Base-by-base conservation (phyloP, 1,284 basidiomycete genomes). In the Naganishia sp. region DNA sequence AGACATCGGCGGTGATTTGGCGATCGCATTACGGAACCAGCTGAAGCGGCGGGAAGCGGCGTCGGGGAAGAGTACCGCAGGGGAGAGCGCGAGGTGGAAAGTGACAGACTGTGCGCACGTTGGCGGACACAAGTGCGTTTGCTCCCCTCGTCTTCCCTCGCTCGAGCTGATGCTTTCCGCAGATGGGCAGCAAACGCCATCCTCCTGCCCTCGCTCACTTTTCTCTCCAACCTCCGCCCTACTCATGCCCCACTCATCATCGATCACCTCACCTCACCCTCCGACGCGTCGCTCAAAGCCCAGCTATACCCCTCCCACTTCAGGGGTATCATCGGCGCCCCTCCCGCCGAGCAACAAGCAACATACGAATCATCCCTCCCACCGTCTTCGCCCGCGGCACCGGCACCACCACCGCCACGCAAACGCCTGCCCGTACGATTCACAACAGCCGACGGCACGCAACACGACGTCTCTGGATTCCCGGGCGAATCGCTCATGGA, bases 131-230 rank as follows among this genome's bases (percentile, higher is more conserved):
- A 84, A 89, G 89, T 92, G 75, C 74, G 87, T 75, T 15, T 6
- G 18, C 9, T 10, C 21, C 18, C 41, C 7, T 39, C 23, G 35
- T 45, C 68, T 43, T 65, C 69, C n/a, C 43, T 32, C 15, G 17
- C 6, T 18, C 25, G 47, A 32, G 35, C 23, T 25, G 15, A 31
- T 35, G 5, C 25, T 42, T 13, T 23, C 9, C 43, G 18, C 62
- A 91, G 89, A 73, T 88, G 86, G 74, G 90, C 91, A 1, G 90
- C 88, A 1, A 93, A 92, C 75, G 74, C 90, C 2, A 78, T 92
- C 31, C 79, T 90, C 3, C 88, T 87, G 70, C 90, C 90, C 6
- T 84, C 84, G 42, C 87, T 90, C 18, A 89, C 92, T 76, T 90
- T 90, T 89, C 87, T 79, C n/a, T 84, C 88, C 17, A 81, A 83